Evolutionary conservation across 768 basidiomycete genomes (phyloP), one percentile per base, ranked within the genome.

Genomic region (Pisolithus microcarpus): DNA sequence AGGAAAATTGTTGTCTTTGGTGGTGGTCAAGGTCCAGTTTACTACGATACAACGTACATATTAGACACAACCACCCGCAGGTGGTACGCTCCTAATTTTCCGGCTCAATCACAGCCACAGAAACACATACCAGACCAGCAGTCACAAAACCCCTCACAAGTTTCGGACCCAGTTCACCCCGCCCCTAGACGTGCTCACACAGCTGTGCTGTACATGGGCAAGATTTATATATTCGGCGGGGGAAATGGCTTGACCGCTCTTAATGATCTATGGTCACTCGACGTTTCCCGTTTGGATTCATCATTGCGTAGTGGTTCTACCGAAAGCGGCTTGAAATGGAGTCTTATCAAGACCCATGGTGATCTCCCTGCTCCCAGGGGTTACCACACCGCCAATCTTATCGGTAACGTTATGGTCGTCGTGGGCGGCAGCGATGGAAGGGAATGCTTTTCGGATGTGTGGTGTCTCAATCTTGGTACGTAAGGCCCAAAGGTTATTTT

Each of bases 381-480:
- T 0, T 97, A 97, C 61, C 93, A 96, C 67, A 87, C 90, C 0
- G 87, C 91, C 34, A 94, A 91, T 61, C 71, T 96, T 26, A 79
- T 95, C 5, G 84, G 85, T 26, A 82, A 85, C 56, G 77, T 85
- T 52, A 92, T 95, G 85, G 75, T 97, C 42, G 73, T 97, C 28
- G 74, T 92, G 26, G 95, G 95, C 1, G 94, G 95, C 1, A 91
- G 90, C 56, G 92, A 96, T 64, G 92, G 92, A 4, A 79, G 79
- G 50, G 85, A 90, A 55, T 89, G 86, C 50, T 96, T 93, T 61
- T 82, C 81, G 13, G 91, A 96, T 61, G 78, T 97, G 0, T 93
- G 89, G 82, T 82, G 84, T 56, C 67, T 97, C 51, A 81, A 94
- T 62, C 72, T 97, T 23, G 83, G 94, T 95, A 64, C 52, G 83